Evolutionary conservation across 306 rosid genomes (phyloP).

Genomic region (Sesbania bispinosa): DNA sequence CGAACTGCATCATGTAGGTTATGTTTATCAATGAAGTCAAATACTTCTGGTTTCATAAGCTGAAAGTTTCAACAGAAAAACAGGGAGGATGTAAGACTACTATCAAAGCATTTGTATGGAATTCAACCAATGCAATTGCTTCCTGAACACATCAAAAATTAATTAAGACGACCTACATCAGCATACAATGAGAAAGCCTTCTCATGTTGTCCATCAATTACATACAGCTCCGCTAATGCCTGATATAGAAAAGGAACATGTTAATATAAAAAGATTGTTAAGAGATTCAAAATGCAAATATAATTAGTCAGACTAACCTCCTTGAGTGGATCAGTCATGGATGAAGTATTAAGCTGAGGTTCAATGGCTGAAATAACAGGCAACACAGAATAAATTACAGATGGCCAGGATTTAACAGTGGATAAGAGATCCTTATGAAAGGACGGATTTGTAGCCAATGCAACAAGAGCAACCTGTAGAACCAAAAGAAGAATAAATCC

Average conservation of each 20-base stretch:
- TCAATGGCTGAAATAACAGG: conserved; percentile 75
- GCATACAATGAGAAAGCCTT: conserved; percentile 79
- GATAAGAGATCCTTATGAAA: conserved; percentile 66
- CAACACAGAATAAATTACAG: conserved; percentile 59
- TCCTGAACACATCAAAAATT: background rate
- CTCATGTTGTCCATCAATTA: conserved; percentile 71
- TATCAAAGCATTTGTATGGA: background rate
- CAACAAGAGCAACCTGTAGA: conserved; percentile 81
- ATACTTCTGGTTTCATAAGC: conserved; percentile 72
- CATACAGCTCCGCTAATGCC: conserved; percentile 79
- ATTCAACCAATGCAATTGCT: background rate
- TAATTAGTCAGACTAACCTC: conserved; percentile 45
- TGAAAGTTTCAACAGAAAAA: conserved; percentile 33
- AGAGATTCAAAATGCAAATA: background rate
- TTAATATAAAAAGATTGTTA: background rate
- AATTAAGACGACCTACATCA: conserved; percentile 60
- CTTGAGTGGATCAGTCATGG: conserved; percentile 74
- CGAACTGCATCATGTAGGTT: conserved; percentile 63
- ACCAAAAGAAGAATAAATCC: conserved; percentile 14
- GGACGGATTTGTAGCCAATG: conserved; percentile 74
- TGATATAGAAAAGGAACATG: conserved; percentile 29
- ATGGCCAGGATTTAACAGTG: conserved; percentile 70
- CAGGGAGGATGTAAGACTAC: background rate
- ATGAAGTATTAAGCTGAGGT: conserved; percentile 75
- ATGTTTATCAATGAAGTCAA: conserved; percentile 82